A percentile compares a stretch with the other conserved stretches of the same genome.
These are phyloP conservation scores for Beta lomatogona DNA, from an alignment of 179 eudicot species.

Conservation along the genomic window DNA sequence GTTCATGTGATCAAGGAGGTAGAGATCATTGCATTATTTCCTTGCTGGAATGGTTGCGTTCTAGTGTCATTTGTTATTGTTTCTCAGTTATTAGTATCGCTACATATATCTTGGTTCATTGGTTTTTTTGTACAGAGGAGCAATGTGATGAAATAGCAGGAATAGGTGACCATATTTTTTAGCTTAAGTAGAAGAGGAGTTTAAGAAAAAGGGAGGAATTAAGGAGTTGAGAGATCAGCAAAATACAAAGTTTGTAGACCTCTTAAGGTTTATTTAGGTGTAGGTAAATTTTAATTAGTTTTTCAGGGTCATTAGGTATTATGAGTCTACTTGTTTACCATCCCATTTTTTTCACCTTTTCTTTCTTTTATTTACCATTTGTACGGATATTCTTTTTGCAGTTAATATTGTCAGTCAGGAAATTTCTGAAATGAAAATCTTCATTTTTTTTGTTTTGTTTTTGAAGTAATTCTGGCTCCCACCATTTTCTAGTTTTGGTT, in stretches of 20 bases:
- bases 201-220: slow-evolving; percentile 8
- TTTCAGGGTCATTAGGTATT: slow-evolving; percentile 26
- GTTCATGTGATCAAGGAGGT: slow-evolving; percentile 26
- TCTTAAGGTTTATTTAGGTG: slow-evolving; percentile 19
- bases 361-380: slow-evolving; percentile 12
- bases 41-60: slow-evolving; percentile 11
- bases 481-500: neutral
- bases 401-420: slow-evolving; percentile 32
- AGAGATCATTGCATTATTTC: neutral
- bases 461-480: neutral
- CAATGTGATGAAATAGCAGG: slow-evolving; percentile 32
- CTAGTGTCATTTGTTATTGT: slow-evolving; percentile 24
- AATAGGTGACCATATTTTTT: slow-evolving; percentile 41
- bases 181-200: slow-evolving; percentile 23
- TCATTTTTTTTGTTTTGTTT: neutral
- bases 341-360: slow-evolving; percentile 13
- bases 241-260: slow-evolving; percentile 31
- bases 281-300: slow-evolving; percentile 41
- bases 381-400: slow-evolving; percentile 60
- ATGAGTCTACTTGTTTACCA: slow-evolving; percentile 23
- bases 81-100: slow-evolving; percentile 22
- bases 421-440: slow-evolving; percentile 24
- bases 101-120: slow-evolving; percentile 52
- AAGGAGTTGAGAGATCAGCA: slow-evolving; percentile 19
- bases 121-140: slow-evolving; percentile 57